Percentiles rank a stretch among this genome's conserved stretches.
Evolutionary conservation across 208 protist species (phyloP).

Genomic region (Trypanosoma melophagium): DNA sequence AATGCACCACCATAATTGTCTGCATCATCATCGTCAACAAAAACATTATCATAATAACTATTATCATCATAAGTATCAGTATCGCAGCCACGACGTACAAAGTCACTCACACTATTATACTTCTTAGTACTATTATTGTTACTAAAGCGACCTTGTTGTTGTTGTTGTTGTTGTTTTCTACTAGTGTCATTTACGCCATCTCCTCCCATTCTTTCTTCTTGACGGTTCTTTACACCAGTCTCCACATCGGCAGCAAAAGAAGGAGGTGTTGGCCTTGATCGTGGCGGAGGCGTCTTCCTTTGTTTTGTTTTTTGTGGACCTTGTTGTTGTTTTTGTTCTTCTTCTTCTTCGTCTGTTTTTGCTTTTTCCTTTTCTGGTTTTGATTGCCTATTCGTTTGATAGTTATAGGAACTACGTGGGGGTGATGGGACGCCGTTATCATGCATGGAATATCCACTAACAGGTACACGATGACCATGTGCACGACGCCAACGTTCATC

Average conservation of each 20-base stretch:
- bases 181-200: background rate
- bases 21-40: background rate
- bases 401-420: background rate
- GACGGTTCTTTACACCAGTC: background rate
- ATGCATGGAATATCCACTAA: slow-evolving; percentile 55
- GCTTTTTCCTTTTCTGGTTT: too few relatives aligned
- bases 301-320: too few relatives aligned
- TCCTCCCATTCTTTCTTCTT: background rate
- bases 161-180: slow-evolving; percentile 16
- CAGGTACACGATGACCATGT: slow-evolving; percentile 59
- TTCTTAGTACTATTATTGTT: background rate
- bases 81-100: too few relatives aligned
- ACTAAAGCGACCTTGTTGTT: background rate
- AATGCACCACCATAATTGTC: background rate
- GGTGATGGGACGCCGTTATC: background rate
- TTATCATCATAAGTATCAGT: too few relatives aligned
- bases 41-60: too few relatives aligned
- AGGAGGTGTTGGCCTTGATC: slow-evolving; percentile 1
- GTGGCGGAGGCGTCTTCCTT: too few relatives aligned
- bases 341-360: too few relatives aligned
- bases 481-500: slow-evolving; percentile 57
- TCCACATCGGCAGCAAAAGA: slow-evolving; percentile 6
- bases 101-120: background rate
- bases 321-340: background rate
- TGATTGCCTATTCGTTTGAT: too few relatives aligned